These are phyloP conservation scores for Ilyonectria robusta DNA, from an alignment of 2,329 filamentous ascomycete genomes.

Conservation along the genomic window DNA sequence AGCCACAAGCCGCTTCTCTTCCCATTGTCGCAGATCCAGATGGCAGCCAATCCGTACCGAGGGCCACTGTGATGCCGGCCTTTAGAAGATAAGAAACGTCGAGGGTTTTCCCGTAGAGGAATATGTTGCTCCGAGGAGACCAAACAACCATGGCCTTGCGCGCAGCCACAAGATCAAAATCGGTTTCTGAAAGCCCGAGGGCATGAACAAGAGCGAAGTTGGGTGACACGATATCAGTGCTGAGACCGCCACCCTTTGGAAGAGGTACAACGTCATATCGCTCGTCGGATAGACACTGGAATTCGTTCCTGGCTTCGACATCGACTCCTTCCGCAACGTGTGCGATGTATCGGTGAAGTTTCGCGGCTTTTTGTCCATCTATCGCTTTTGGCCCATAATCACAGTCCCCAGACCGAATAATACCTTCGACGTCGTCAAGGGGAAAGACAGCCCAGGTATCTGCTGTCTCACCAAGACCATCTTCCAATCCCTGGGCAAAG, in stretches of 20 bases:
- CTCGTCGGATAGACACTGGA: constrained; percentile 13
- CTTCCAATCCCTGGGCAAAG: constrained; percentile 12
- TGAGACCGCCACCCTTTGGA: constrained; percentile 12
- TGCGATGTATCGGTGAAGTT: constrained; percentile 4
- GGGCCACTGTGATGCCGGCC: constrained; percentile 21
- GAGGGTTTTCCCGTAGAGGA: constrained; percentile 23
- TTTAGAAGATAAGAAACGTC: constrained; percentile 18
- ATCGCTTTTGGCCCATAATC: constrained; percentile 16
- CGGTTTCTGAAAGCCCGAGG: constrained; percentile 4
- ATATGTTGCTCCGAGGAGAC: constrained; percentile 27
- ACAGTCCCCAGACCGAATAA: constrained; percentile 17
- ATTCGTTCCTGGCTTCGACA: constrained; percentile 14
- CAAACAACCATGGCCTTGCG: constrained; percentile 21
- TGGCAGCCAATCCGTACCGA: constrained; percentile 27
- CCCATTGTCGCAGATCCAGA: constrained; percentile 25
- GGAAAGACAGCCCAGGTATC: constrained; percentile 12
- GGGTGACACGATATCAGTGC: constrained; percentile 15
- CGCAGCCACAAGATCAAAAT: constrained; percentile 24
- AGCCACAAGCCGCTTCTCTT: constrained; percentile 16
- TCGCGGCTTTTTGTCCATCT: not conserved
- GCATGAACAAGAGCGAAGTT: constrained; percentile 23
- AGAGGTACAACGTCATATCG: constrained; percentile 6
- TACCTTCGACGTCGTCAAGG: constrained; percentile 9
- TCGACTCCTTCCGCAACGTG: constrained; percentile 23
- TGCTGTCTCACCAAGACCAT: not conserved